Conservation (phyloP, 176 grass and related monocot genomes). For the Guadua angustifolia region DNA sequence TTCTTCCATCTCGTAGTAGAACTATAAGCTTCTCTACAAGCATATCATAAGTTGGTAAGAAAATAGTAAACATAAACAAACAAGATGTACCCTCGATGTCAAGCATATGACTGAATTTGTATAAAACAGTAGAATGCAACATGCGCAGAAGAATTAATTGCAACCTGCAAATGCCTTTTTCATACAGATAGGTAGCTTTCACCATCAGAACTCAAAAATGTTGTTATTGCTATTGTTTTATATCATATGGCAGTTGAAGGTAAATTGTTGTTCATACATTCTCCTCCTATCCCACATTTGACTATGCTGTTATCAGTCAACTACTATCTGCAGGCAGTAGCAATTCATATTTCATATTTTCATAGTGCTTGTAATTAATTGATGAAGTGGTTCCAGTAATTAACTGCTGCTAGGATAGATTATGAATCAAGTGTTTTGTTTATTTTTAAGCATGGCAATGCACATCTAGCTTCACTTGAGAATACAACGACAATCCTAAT, state of each 20-base stretch:
- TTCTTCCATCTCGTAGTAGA: slow-evolving; percentile 81
- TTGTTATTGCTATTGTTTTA: background rate
- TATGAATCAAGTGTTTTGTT: background rate
- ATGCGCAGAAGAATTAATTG: background rate
- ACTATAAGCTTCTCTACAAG: slow-evolving; percentile 86
- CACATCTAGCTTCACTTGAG: background rate
- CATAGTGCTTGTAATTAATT: background rate
- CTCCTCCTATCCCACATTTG: background rate
- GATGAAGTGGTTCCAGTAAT: background rate
- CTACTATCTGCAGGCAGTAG: background rate
- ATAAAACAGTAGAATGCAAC: too few relatives aligned
- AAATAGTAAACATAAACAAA: background rate
- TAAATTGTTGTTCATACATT: background rate
- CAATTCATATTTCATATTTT: background rate
- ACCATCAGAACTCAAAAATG: background rate
- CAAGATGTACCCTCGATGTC: background rate
- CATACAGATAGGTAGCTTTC: background rate
- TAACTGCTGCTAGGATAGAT: background rate
- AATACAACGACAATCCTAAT: background rate
- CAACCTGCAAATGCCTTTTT: background rate
- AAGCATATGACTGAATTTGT: background rate
- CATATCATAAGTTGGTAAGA: slow-evolving; percentile 1
- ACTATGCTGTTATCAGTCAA: background rate
- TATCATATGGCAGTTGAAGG: background rate
- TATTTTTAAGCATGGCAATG: background rate